Conservation (phyloP, 495 filamentous ascomycete species). For the Penicillium nucicola region DNA sequence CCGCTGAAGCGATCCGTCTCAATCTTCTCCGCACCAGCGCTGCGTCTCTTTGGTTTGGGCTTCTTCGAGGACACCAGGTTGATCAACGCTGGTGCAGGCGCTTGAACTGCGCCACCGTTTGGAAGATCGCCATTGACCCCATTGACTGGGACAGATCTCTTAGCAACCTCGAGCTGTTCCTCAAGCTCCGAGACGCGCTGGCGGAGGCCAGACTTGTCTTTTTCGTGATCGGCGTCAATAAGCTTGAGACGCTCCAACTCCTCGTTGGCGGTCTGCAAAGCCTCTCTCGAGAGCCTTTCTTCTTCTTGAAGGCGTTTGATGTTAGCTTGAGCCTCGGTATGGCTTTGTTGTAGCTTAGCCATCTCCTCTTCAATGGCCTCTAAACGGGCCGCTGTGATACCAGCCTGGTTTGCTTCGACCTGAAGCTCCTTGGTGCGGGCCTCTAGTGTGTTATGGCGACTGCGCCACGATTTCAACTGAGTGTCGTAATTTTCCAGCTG, state of each 20-base stretch:
- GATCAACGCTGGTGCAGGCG: slow-evolving; percentile 75
- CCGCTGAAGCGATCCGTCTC: slow-evolving; percentile 83
- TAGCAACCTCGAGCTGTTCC: slow-evolving; percentile 86
- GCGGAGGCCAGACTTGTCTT: slow-evolving; percentile 76
- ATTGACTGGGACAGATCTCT: slow-evolving; percentile 58
- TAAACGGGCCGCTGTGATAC: slow-evolving; percentile 86
- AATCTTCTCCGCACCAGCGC: slow-evolving; percentile 84
- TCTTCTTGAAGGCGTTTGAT: slow-evolving; percentile 94
- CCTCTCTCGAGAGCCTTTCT: slow-evolving; percentile 75
- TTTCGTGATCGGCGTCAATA: slow-evolving; percentile 67
- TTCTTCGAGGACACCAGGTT: slow-evolving; percentile 97
- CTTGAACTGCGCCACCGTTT: slow-evolving; percentile 59
- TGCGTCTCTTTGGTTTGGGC: slow-evolving; percentile 92
- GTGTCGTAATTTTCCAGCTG: slow-evolving; percentile 96
- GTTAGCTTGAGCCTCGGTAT: slow-evolving; percentile 80
- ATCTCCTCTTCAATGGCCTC: slow-evolving; percentile 91
- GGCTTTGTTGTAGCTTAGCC: slow-evolving; percentile 80
- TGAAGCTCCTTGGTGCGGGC: slow-evolving; percentile 89
- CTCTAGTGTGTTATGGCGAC: slow-evolving; percentile 87
- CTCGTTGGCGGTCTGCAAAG: slow-evolving; percentile 66
- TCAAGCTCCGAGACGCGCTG: slow-evolving; percentile 88
- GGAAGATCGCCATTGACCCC: slow-evolving; percentile 59
- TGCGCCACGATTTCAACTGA: slow-evolving; percentile 93
- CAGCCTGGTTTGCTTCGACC: slow-evolving; percentile 93
- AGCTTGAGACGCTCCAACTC: slow-evolving; percentile 75